A percentile compares a stretch with the other conserved stretches of the same genome.
Evolutionary conservation across 441 rosid genomes (phyloP).

Genomic region (Pelargonium exstipulatum): DNA sequence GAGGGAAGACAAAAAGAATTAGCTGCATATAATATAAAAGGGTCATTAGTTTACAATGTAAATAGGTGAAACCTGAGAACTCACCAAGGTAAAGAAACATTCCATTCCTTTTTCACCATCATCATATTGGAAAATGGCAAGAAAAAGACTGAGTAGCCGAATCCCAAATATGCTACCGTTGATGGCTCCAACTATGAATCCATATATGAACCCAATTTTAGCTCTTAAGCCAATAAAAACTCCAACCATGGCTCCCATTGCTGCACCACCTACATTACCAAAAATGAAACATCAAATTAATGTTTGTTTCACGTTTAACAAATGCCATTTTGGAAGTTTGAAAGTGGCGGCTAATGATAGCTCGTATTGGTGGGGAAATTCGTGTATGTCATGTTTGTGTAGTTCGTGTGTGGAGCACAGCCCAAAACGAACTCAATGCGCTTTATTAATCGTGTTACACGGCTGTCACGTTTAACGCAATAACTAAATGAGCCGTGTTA

Average conservation of each 20-base stretch:
- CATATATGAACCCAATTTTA: conserved; percentile 25
- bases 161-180: conserved; percentile 25
- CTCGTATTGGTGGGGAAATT: too few relatives aligned
- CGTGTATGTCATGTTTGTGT: too few relatives aligned
- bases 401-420: too few relatives aligned
- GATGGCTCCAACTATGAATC: conserved; percentile 30
- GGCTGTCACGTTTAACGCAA: not conserved
- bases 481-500: not conserved
- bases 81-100: conserved; percentile 25
- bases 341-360: too few relatives aligned
- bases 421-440: too few relatives aligned
- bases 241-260: conserved; percentile 31
- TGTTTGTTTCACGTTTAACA: too few relatives aligned
- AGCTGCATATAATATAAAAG: too few relatives aligned
- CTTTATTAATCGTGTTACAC: too few relatives aligned
- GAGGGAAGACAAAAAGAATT: too few relatives aligned
- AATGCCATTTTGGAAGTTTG: too few relatives aligned
- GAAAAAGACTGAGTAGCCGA: conserved; percentile 14
- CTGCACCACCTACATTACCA: conserved; percentile 24
- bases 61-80: not conserved
- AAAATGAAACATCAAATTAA: too few relatives aligned
- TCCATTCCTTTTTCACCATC: not conserved
- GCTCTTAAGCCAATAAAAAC: conserved; percentile 30
- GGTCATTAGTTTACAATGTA: too few relatives aligned
- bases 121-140: conserved; percentile 22